Conservation (phyloP, 228 moss, liverwort and hornwort species). For the Sphagnum fallax region DNA sequence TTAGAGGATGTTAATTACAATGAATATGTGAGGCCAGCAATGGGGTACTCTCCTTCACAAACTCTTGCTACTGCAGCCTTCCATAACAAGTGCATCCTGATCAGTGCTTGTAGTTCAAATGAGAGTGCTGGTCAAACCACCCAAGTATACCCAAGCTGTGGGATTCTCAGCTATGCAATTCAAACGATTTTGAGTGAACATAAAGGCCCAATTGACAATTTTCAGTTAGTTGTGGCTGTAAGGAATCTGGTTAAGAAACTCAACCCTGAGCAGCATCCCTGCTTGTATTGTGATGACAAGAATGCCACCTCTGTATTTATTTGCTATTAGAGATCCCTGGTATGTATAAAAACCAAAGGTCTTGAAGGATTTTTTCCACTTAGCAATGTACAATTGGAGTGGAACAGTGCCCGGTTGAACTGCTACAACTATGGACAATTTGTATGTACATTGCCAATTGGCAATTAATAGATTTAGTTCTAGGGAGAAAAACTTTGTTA, state of each 20-base stretch:
- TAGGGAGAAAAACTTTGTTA: too few species aligned
- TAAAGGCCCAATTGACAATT: neutral
- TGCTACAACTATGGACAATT: too few species aligned
- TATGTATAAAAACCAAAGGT: too few species aligned
- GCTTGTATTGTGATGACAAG: slow-evolving; percentile 2
- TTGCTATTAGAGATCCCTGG: neutral
- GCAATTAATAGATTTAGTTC: too few species aligned
- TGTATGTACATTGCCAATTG: too few species aligned
- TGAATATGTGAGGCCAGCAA: neutral
- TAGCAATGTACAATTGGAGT: too few species aligned
- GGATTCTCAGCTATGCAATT: too few species aligned
- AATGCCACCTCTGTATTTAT: slow-evolving; percentile 1
- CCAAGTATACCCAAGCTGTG: too few species aligned
- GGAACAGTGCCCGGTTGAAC: too few species aligned
- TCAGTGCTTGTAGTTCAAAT: neutral
- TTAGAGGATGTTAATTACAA: neutral
- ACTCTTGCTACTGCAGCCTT: neutral
- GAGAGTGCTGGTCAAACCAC: too few species aligned
- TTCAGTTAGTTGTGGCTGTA: neutral
- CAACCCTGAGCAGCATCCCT: neutral
- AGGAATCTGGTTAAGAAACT: neutral
- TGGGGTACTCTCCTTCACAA: neutral
- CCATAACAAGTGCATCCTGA: neutral
- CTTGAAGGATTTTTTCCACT: too few species aligned
- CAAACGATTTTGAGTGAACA: too few species aligned